Evolutionary conservation across 2,329 filamentous ascomycete genomes (phyloP).

Genomic region (Phoma sp.): DNA sequence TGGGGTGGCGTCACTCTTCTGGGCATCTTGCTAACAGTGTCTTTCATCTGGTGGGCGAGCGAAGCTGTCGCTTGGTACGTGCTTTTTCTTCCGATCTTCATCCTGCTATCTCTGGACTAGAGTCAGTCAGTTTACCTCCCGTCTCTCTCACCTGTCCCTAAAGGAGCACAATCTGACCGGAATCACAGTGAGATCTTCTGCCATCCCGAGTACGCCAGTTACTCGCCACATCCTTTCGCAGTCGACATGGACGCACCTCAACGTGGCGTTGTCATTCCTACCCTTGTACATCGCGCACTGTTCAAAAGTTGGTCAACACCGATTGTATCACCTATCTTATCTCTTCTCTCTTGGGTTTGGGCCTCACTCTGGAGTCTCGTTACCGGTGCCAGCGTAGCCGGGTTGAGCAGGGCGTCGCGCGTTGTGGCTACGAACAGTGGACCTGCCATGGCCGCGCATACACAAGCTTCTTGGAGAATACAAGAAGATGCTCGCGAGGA

Average conservation of each 20-base stretch:
- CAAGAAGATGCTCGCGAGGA: conserved; percentile 20
- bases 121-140: conserved; percentile 13
- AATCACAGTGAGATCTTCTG: conserved; percentile 55
- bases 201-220: conserved; percentile 56
- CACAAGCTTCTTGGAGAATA: conserved; percentile 5
- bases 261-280: conserved; percentile 63
- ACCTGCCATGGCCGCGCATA: conserved; percentile 4
- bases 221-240: conserved; percentile 57
- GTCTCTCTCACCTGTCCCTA: background rate
- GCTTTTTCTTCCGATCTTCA: conserved; percentile 11
- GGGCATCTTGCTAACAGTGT: conserved; percentile 49
- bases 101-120: conserved; percentile 20
- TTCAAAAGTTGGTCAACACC: conserved; percentile 45
- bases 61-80: conserved; percentile 56
- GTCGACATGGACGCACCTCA: conserved; percentile 59
- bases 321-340: conserved; percentile 5
- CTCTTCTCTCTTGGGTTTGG: conserved; percentile 28
- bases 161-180: conserved; percentile 5
- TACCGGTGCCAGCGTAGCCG: conserved; percentile 13
- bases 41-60: conserved; percentile 57
- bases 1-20: conserved; percentile 48
- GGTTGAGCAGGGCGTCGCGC: background rate
- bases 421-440: background rate
- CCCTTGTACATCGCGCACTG: conserved; percentile 56
- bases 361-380: conserved; percentile 12